phyloP scores from a whole-genome alignment of 1,139 yeast species.

The Kazachstania sp. region DNA sequence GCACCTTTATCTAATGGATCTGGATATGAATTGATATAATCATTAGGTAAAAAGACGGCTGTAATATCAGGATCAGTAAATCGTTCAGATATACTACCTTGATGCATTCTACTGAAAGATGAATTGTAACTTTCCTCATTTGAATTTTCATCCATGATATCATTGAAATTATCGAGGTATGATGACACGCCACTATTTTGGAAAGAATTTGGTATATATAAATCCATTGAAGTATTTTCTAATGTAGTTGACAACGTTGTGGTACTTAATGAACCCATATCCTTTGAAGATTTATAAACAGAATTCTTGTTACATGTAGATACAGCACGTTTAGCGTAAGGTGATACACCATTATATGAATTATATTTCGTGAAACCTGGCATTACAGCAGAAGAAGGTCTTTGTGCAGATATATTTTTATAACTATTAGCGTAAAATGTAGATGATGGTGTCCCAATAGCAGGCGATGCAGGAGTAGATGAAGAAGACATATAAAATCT shows the following conservation, averaged over 20 bases:
- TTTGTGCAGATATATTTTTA: background rate
- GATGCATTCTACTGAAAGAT: background rate
- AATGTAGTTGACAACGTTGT: background rate
- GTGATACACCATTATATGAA: constrained; percentile 1
- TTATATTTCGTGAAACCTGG: background rate
- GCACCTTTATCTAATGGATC: background rate
- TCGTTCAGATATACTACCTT: background rate
- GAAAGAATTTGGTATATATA: background rate
- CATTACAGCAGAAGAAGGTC: constrained; percentile 1
- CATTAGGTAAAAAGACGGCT: background rate
- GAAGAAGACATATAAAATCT: background rate
- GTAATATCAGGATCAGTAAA: background rate
- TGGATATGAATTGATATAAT: background rate
- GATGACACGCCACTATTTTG: background rate
- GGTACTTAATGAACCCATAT: background rate
- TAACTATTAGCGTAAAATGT: background rate
- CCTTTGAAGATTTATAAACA: background rate
- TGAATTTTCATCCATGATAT: background rate
- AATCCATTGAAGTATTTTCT: background rate
- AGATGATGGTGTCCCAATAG: background rate
- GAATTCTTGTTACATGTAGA: background rate
- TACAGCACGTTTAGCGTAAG: background rate
- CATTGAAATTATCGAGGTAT: background rate
- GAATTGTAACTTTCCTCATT: background rate
- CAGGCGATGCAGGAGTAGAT: constrained; percentile 23